Evolutionary conservation across 257 asterid species (phyloP).

Genomic region (Osmanthus fragrans): DNA sequence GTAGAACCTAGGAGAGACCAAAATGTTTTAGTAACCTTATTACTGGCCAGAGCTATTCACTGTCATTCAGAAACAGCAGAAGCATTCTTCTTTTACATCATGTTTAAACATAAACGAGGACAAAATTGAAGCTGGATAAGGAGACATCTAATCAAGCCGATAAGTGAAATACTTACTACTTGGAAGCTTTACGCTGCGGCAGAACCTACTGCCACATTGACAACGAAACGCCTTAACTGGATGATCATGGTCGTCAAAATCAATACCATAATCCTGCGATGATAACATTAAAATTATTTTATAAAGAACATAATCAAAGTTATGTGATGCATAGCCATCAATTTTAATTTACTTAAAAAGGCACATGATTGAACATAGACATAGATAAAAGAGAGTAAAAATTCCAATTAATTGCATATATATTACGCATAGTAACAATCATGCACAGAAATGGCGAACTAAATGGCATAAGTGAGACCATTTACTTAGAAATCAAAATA

Average conservation of each 20-base stretch:
- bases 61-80: neutral
- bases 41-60: neutral
- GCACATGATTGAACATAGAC: neutral
- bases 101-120: neutral
- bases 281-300: slow-evolving; percentile 22
- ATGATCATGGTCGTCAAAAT: slow-evolving; percentile 83
- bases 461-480: neutral
- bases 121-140: neutral
- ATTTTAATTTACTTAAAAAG: neutral
- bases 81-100: neutral
- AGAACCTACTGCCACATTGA: slow-evolving; percentile 78
- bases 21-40: neutral
- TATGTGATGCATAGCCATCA: neutral
- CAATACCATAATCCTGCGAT: slow-evolving; percentile 90
- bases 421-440: neutral
- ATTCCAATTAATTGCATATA: neutral
- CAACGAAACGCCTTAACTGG: slow-evolving; percentile 79
- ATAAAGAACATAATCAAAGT: neutral
- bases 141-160: slow-evolving; percentile 1
- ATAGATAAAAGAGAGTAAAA: neutral
- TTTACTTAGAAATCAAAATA: neutral
- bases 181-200: slow-evolving; percentile 74
- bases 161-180: slow-evolving; percentile 54
- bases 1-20: no score
- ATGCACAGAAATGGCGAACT: neutral